These are phyloP conservation scores for Begonia peltatifolia DNA, from an alignment of 306 rosid genomes.

Conservation along the genomic window DNA sequence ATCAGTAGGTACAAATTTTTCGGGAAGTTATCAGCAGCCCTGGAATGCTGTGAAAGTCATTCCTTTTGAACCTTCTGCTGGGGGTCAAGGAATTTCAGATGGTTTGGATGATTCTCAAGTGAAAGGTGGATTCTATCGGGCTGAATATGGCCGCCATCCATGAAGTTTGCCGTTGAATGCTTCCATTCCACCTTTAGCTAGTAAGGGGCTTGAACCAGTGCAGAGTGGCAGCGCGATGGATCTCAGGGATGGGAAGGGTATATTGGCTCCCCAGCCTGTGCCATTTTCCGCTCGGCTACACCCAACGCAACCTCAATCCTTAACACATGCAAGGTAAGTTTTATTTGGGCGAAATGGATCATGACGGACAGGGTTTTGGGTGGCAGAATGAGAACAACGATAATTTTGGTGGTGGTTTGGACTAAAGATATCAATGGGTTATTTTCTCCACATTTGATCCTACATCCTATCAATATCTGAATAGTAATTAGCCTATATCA, in stretches of 20 bases:
- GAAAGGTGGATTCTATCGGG: conserved; percentile 26
- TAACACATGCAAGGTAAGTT: conserved; percentile 39
- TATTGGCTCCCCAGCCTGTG: conserved; percentile 48
- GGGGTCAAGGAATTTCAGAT: conserved; percentile 23
- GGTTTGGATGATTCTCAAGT: conserved; percentile 30
- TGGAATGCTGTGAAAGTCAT: conserved; percentile 59
- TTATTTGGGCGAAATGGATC: conserved; percentile 47
- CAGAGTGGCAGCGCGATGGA: conserved; percentile 44
- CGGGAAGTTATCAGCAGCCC: conserved; percentile 46
- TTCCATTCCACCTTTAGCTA: conserved; percentile 10
- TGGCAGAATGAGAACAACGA: conserved; percentile 64
- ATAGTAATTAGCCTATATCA: no score
- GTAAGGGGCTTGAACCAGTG: conserved; percentile 23
- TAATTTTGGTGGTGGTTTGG: conserved; percentile 40
- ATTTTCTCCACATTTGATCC: no score
- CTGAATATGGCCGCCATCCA: conserved; percentile 25
- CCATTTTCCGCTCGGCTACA: conserved; percentile 30
- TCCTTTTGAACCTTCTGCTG: conserved; percentile 38
- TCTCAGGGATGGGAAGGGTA: conserved; percentile 67
- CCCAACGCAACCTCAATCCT: conserved; percentile 40
- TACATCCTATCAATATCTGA: no score
- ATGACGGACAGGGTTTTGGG: conserved; percentile 46
- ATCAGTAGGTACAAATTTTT: conserved; percentile 13
- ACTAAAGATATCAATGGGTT: conserved; percentile 7
- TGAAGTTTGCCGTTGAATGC: conserved; percentile 17